Evolutionary conservation across 1,284 basidiomycete species (phyloP).

Genomic region (Sanghuangporus baumii): DNA sequence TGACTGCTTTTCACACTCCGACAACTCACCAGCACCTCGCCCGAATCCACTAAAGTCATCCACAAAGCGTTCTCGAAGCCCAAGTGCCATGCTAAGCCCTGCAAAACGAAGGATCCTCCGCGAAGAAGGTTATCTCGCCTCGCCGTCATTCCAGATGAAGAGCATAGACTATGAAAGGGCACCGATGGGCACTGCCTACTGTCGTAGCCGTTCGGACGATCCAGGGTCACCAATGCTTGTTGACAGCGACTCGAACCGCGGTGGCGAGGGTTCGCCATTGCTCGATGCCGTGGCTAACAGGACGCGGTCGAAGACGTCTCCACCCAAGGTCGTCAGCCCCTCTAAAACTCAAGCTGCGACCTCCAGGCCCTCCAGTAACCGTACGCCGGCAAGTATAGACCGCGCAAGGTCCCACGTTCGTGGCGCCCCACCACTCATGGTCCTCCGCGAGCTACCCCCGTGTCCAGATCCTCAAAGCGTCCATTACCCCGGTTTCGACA

Average conservation of each 20-base stretch:
- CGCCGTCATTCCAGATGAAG: slow-evolving; percentile 26
- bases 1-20: slow-evolving; percentile 40
- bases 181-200: background rate
- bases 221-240: slow-evolving; percentile 18
- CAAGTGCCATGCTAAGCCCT: slow-evolving; percentile 52
- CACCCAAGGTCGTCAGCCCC: background rate
- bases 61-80: slow-evolving; percentile 21
- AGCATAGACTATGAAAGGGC: slow-evolving; percentile 17
- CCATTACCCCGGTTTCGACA: slow-evolving; percentile 69
- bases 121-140: slow-evolving; percentile 45
- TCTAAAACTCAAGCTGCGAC: slow-evolving; percentile 16
- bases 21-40: slow-evolving; percentile 21
- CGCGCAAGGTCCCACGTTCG: background rate
- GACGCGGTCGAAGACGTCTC: background rate
- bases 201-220: background rate
- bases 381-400: slow-evolving; percentile 19
- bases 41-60: slow-evolving; percentile 22
- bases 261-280: background rate
- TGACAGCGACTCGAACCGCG: background rate
- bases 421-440: slow-evolving; percentile 22
- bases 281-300: background rate
- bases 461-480: slow-evolving; percentile 49
- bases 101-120: slow-evolving; percentile 65
- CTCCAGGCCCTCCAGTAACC: slow-evolving; percentile 18
- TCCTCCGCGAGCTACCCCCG: slow-evolving; percentile 41